Base-by-base conservation (phyloP, 2,329 filamentous ascomycete genomes). In the Arthrobotrys megalospora region DNA sequence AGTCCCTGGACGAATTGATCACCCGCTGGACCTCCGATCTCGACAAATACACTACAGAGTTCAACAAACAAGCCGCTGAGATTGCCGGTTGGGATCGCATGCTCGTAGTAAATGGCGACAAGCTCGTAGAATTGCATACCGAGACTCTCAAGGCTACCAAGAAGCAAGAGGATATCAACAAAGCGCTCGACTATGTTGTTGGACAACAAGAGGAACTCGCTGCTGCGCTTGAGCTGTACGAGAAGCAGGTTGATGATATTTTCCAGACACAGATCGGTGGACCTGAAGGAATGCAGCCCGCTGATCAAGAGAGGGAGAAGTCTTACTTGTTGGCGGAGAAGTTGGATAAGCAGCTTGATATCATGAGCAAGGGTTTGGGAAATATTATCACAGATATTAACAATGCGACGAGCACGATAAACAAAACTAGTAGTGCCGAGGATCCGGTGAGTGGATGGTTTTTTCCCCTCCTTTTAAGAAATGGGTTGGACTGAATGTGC, bases 371-470 rank as follows among this genome's bases (percentile, higher is more conserved):
- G 83, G 94, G 97, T 83, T 87, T 99, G 80, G 91, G 90, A 58
- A 95, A 93, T 85, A 98, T 99, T 94, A 97, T 99, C 82, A 94
- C 97, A 83, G 96, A 98, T 85, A 97, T 99, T 83, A 99, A 99
- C 84, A 90, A 91, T 81, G 95, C 96, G 79, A 96, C 93, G n/a
- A 89, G 92, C 68, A 93, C 91, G 24, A 86, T 99, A 80, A 95
- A 90, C 88, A 97, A 96, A 88, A 93, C 92, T 75, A 91, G 89
- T 85, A 96, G 96, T 85, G 89, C 93, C 32, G 93, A 96, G 84
- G 93, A 96, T 85, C 93, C 93, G 81, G 93, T 96, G 88, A 85
- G 91, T 88, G 82, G 76, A 80, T 82, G 45, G 83, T 84, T 12
- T 28, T 47, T 28, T n/a, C n/a, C n/a, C n/a, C n/a, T n/a, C n/a